Percentiles rank a stretch among this genome's conserved stretches.
These are phyloP conservation scores for Solanum rostratum DNA, from an alignment of 257 asterid species.

Conservation along the genomic window DNA sequence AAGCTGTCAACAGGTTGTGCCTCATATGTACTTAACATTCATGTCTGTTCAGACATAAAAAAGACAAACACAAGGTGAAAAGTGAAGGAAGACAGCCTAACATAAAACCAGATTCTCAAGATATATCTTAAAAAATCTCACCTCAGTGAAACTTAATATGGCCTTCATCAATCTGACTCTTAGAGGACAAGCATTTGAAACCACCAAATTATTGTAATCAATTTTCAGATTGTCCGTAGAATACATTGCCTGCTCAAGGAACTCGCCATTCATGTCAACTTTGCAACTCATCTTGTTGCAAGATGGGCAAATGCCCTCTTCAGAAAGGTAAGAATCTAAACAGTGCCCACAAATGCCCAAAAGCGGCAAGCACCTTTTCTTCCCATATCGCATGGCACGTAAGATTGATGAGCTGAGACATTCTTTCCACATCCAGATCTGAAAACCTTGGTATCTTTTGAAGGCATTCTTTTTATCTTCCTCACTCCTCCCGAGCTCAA, in stretches of 20 bases:
- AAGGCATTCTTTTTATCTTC: constrained; percentile 37
- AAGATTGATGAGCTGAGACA: constrained; percentile 45
- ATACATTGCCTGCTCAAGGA: constrained; percentile 11
- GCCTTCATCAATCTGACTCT: constrained; percentile 68
- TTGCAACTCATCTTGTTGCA: constrained; percentile 20
- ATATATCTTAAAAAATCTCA: constrained; percentile 13
- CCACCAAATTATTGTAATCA: constrained; percentile 7
- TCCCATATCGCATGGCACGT: constrained; percentile 42
- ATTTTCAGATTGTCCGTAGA: constrained; percentile 18
- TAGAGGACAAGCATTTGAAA: constrained; percentile 34
- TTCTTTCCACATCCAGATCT: constrained; percentile 84
- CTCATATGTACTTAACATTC: not conserved
- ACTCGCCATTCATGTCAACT: constrained; percentile 14
- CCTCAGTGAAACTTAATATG: constrained; percentile 64
- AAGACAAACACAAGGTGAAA: not conserved
- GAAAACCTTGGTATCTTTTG: constrained; percentile 57
- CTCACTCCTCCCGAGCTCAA: constrained; percentile 55
- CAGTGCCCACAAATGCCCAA: constrained; percentile 60
- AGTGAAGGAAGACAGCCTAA: not conserved
- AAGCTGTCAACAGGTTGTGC: not conserved
- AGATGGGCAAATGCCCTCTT: constrained; percentile 35
- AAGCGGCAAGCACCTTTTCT: constrained; percentile 45
- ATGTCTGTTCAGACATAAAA: not conserved
- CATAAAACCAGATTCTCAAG: not conserved
- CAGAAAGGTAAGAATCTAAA: constrained; percentile 32